Evolutionary conservation across 768 basidiomycete species (phyloP), one percentile per base, ranked within the genome.

Genomic region (Termitomyces sp.): DNA sequence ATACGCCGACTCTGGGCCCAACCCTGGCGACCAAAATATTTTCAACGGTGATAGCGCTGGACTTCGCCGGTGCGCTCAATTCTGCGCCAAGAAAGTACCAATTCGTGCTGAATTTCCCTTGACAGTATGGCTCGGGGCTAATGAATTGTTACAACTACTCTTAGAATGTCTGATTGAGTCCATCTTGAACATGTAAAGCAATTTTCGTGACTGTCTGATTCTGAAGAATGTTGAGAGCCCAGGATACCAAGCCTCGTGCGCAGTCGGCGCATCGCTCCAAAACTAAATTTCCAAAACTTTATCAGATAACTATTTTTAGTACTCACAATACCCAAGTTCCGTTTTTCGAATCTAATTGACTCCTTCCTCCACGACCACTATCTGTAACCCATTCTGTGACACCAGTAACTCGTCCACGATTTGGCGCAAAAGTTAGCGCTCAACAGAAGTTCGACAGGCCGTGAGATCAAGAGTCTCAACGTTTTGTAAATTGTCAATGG

Each of bases 21-120:
- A 80, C 63, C 82, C 82, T 45, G 84, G 84, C 43, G 83, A 85
- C 59, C 78, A 80, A 50, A 78, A 86, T 60, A 59, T 71, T 54
- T 86, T 83, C 73, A 83, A 84, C 44, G 85, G 84, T 22, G 76
- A 80, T 58, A 57, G 70, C 43, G 68, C 76, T 53, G 75, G 77
- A 10, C 66, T 83, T 54, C 60, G 72, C 54, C 63, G 66, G 79
- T 80, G 43, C 12, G 64, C 38, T 38, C 38, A 5, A 38, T 38
- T 53, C 7, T n/a, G n/a, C 40, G 40, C 40, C 40, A 20, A 42
- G 9, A 9, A 20, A 20, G 14, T n/a, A 40, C 40, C 18, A 20
- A 9, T 14, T 38, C 10, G 35, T 30, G 24, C 36, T 51, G 14
- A 61, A 14, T 13, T 33, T 22, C 14, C 32, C 28, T 16, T 26